Evolutionary conservation across 176 grass and related monocot genomes (phyloP).

Genomic region (Pontederia paniculata): DNA sequence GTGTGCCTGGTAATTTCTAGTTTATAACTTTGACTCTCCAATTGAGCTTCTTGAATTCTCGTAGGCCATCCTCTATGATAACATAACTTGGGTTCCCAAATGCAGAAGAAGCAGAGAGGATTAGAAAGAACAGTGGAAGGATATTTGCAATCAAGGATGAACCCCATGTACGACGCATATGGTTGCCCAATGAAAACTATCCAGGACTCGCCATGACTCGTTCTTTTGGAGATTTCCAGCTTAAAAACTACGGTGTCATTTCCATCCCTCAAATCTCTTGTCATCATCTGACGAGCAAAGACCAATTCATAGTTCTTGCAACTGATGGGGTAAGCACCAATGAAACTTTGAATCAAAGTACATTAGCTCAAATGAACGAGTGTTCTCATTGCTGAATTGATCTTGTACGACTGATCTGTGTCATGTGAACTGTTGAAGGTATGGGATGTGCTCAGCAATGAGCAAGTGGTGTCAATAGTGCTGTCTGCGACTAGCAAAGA

Average conservation of each 20-base stretch:
- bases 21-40: neutral
- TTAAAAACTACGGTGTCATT: slow-evolving; percentile 70
- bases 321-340: slow-evolving; percentile 46
- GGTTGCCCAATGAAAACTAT: slow-evolving; percentile 57
- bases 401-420: neutral
- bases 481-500: slow-evolving; percentile 42
- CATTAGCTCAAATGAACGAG: neutral
- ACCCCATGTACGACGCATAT: slow-evolving; percentile 48
- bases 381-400: neutral
- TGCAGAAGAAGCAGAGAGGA: slow-evolving; percentile 75
- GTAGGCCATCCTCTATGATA: neutral
- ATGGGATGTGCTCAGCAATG: slow-evolving; percentile 92
- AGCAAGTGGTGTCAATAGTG: slow-evolving; percentile 73
- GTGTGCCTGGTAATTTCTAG: slow-evolving; percentile 23
- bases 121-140: slow-evolving; percentile 50
- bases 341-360: neutral
- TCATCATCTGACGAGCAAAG: slow-evolving; percentile 28
- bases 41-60: neutral
- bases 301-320: slow-evolving; percentile 69
- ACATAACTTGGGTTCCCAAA: neutral
- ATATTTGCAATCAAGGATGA: slow-evolving; percentile 67
- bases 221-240: slow-evolving; percentile 53
- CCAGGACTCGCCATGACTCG: slow-evolving; percentile 82
- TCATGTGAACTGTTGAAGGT: slow-evolving; percentile 10
- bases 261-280: slow-evolving; percentile 49